Evolutionary conservation across 1,284 basidiomycete genomes (phyloP), one percentile per base, ranked within the genome.

Genomic region (Pseudozyma sp.): DNA sequence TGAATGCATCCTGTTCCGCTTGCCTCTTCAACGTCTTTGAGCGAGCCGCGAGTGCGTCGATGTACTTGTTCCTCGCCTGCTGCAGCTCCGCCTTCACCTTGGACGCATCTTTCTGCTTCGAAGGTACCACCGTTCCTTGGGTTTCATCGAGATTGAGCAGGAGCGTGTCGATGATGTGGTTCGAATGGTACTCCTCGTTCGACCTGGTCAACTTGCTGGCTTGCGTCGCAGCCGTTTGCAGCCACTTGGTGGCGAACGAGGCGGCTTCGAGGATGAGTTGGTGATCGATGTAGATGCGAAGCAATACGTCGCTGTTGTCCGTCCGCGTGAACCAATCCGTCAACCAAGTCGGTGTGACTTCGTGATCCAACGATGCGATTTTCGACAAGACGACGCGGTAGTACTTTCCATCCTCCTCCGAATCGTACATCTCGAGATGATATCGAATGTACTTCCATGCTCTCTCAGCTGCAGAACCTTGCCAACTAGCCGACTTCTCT

Each of bases 401-500:
- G n/a, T 68, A 66, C 87, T 85, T 90, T 77, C 92, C 60, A 17
- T 48, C 54, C 42, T 49, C 56, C 16, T 61, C 82, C n/a, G 87
- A 87, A 82, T 97, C 94, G 80, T 95, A 89, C 52, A 91, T 89
- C 59, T 90, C 88, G 56, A 98, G 87, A 29, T 91, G 89, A 73
- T 90, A 88, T 68, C 92, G 91, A 50, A 99, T 88, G 84, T 94
- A 95, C 78, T 92, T 88, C 92, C 94, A 94, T 2, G 92, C 94
- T 64, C 92, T 89, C 67, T 93, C 91, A 17, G 90, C 88, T 30
- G 90, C 87, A 1, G 91, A 89, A 1, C 94, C 94, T 40, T 90
- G 88, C 90, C 95, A 96, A 1, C 92, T 91, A 1, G 90, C 71
- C 17, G 76, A 74, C 57, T 78, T 75, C 16, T 79, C 68, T 17